Conservation (phyloP, 805 yeast species). For the Sungouiella blattae region DNA sequence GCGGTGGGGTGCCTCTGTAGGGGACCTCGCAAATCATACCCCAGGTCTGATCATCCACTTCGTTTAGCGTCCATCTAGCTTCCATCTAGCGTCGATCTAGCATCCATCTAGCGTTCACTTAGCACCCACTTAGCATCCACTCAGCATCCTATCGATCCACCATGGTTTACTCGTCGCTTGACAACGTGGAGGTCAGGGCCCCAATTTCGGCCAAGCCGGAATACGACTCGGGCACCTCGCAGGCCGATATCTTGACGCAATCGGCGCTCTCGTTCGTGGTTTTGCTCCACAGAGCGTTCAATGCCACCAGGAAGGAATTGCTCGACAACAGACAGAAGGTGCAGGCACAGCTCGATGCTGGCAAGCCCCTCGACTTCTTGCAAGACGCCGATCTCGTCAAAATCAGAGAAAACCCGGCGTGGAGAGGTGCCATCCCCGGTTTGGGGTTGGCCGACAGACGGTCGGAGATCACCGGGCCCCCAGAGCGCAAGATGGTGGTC, state of each 20-base stretch:
- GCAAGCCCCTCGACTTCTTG: constrained; percentile 12
- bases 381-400: constrained; percentile 9
- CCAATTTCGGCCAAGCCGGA: constrained; percentile 25
- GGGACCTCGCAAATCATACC: too few relatives aligned
- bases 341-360: constrained; percentile 13
- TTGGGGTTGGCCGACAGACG: constrained; percentile 18
- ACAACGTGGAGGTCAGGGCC: constrained; percentile 29
- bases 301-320: constrained; percentile 12
- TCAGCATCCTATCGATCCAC: not conserved
- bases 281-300: constrained; percentile 18
- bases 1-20: too few relatives aligned
- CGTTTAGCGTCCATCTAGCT: too few relatives aligned
- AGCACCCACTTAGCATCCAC: too few relatives aligned
- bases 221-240: constrained; percentile 34
- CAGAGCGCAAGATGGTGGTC: constrained; percentile 20
- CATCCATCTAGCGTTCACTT: too few relatives aligned
- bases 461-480: constrained; percentile 22
- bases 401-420: constrained; percentile 12
- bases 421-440: constrained; percentile 20
- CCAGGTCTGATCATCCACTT: too few relatives aligned
- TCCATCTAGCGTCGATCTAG: not conserved
- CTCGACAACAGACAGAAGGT: constrained; percentile 14
- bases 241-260: constrained; percentile 34
- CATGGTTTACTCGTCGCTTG: constrained; percentile 2
- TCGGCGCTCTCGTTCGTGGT: constrained; percentile 18